Evolutionary conservation across 345 rosid species (phyloP).

Genomic region (Microthlaspi erraticum): DNA sequence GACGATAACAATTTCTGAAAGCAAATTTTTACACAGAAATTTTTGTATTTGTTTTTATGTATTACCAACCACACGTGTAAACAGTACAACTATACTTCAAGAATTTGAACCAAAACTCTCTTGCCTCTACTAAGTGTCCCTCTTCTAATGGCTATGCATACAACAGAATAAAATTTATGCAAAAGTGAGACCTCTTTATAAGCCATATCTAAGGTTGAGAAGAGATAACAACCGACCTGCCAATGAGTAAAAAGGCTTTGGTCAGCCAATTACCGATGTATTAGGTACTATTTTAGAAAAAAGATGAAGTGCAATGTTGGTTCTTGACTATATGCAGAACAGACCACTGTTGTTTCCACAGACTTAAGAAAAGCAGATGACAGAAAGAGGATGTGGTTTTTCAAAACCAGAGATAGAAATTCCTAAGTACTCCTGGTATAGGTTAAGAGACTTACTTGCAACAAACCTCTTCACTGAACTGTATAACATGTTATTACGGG

Average conservation of each 20-base stretch:
- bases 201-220: slow-evolving; percentile 28
- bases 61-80: slow-evolving; percentile 15
- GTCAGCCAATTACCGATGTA: background rate
- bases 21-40: no score
- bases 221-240: slow-evolving; percentile 42
- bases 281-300: slow-evolving; percentile 5
- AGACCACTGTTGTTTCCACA: background rate
- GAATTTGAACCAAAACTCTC: slow-evolving; percentile 38
- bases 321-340: slow-evolving; percentile 14
- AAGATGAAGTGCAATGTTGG: slow-evolving; percentile 3
- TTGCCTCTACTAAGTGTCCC: slow-evolving; percentile 43
- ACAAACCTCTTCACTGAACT: slow-evolving; percentile 35
- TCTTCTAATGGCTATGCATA: slow-evolving; percentile 48
- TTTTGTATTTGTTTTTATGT: slow-evolving; percentile 17
- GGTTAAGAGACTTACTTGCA: slow-evolving; percentile 49
- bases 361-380: background rate
- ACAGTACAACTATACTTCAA: background rate
- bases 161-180: slow-evolving; percentile 7
- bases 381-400: background rate
- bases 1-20: no score
- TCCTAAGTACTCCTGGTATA: no score
- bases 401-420: background rate
- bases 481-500: slow-evolving; percentile 57
- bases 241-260: background rate
- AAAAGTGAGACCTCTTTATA: slow-evolving; percentile 31